Conservation (phyloP, 345 rosid species). For the rapeseed (Brassica napus) region Da-Ae NC_063442.1:39462001-39462500, state of each 20-base stretch:
- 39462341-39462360: not conserved
- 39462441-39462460: not conserved
- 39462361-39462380: not conserved
- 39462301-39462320: not conserved
- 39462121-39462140: not conserved
- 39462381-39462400: not conserved
- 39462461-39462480: conserved; percentile 1
- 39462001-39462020: not conserved
- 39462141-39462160: not conserved
- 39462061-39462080: not conserved
- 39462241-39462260: not conserved
- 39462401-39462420: not conserved
- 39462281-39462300: not conserved
- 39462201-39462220: not conserved
- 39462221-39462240: not conserved
- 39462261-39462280: not conserved
- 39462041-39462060: not conserved
- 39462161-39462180: not conserved
- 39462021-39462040: not conserved
- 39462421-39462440: not conserved
- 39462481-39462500: not conserved
- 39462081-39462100: not conserved
- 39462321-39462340: not conserved
- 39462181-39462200: not conserved
- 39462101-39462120: not conserved